phyloP scores from a whole-genome alignment of 2,329 filamentous ascomycete species.

The Ascocoryne sarcoides region DNA sequence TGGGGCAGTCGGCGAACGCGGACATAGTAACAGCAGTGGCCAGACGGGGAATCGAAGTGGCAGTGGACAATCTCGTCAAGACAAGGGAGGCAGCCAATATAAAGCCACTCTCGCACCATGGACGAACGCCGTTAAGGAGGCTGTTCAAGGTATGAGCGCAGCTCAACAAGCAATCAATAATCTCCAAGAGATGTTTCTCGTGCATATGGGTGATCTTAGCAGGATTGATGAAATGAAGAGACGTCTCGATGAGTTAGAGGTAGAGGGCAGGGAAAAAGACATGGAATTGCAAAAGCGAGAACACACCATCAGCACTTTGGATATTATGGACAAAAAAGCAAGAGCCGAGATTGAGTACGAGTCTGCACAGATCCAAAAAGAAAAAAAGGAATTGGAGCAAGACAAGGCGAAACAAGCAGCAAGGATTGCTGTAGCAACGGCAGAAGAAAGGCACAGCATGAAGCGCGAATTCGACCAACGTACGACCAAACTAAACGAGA shows the following conservation, averaged over 20 bases:
- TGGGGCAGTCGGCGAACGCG: slow-evolving; percentile 1
- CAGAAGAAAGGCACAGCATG: slow-evolving; percentile 3
- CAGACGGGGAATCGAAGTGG: slow-evolving; percentile 2
- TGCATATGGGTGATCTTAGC: slow-evolving; percentile 5
- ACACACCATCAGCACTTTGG: slow-evolving; percentile 7
- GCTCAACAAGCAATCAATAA: slow-evolving; percentile 6
- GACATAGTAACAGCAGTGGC: slow-evolving; percentile 5
- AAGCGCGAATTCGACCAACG: slow-evolving; percentile 1
- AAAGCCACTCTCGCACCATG: slow-evolving; percentile 7
- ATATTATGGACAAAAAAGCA: slow-evolving; percentile 2
- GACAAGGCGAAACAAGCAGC: slow-evolving; percentile 8
- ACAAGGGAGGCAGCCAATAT: slow-evolving; percentile 4
- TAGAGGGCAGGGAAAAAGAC: slow-evolving; percentile 9
- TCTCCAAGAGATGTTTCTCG: slow-evolving; percentile 5
- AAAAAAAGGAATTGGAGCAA: slow-evolving; percentile 8
- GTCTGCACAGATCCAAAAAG: slow-evolving; percentile 2
- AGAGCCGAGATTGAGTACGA: slow-evolving; percentile 3
- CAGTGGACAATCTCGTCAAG: slow-evolving; percentile 4
- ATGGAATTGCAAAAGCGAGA: slow-evolving; percentile 4
- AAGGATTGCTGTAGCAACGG: slow-evolving; percentile 6
- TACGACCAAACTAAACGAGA: slow-evolving; percentile 1
- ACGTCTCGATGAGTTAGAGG: slow-evolving; percentile 3
- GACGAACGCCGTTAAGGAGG: slow-evolving; percentile 8
- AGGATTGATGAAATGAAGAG: slow-evolving; percentile 6
- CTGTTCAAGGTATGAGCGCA: slow-evolving; percentile 7